Evolutionary conservation across 257 asterid genomes (phyloP).

Genomic region (Fraxinus anomala): DNA sequence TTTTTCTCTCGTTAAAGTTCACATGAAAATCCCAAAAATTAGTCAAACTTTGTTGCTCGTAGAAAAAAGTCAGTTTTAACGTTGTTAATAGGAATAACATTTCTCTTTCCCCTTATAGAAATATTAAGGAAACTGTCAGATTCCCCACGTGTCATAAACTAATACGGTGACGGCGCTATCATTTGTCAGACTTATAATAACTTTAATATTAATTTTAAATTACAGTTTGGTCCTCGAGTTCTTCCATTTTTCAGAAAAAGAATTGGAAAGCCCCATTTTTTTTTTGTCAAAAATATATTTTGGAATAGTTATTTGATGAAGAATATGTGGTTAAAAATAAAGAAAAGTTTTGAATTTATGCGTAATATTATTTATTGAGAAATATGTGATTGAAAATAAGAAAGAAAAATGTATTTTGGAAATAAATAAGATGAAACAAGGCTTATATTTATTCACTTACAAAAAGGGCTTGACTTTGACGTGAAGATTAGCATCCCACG

Average conservation of each 20-base stretch:
- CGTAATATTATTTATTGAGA: too few relatives aligned
- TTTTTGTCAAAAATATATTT: too few relatives aligned
- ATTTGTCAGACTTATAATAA: neutral
- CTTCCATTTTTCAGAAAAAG: neutral
- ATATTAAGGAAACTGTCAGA: conserved; percentile 27
- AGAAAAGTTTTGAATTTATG: too few relatives aligned
- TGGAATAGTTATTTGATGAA: too few relatives aligned
- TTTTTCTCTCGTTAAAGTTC: neutral
- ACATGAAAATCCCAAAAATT: conserved; percentile 23
- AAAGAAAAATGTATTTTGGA: too few relatives aligned
- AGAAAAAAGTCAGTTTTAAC: conserved; percentile 26
- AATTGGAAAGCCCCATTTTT: too few relatives aligned
- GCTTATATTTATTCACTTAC: conserved; percentile 23
- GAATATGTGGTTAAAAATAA: too few relatives aligned
- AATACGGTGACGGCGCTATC: conserved; percentile 46
- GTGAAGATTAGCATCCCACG: conserved; percentile 18
- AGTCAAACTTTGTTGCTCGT: conserved; percentile 22
- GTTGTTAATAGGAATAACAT: conserved; percentile 34
- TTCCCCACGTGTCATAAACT: conserved; percentile 58
- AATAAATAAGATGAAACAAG: too few relatives aligned
- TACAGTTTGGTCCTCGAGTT: conserved; percentile 34
- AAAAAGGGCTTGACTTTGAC: conserved; percentile 43
- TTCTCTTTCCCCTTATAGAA: conserved; percentile 48
- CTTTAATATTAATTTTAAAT: neutral
- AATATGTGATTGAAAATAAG: too few relatives aligned